These are phyloP conservation scores for Teratosphaeriaceae sp. DNA, from an alignment of 2,329 filamentous ascomycete species.

Conservation along the genomic window DNA sequence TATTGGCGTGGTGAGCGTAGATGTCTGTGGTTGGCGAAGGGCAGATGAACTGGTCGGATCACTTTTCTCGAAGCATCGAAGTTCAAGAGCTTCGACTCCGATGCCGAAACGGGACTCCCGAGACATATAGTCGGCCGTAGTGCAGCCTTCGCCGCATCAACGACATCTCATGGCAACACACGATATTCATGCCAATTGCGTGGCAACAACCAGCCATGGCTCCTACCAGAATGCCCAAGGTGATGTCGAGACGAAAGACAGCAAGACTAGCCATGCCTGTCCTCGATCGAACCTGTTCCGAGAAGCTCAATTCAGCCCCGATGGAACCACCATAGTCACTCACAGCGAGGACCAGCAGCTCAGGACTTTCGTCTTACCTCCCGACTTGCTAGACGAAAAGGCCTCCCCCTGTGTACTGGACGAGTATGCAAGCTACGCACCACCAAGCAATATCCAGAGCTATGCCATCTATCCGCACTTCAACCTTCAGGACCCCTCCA, in stretches of 20 bases:
- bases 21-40: neutral
- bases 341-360: conserved; percentile 45
- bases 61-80: conserved; percentile 9
- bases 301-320: conserved; percentile 42
- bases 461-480: conserved; percentile 51
- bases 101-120: neutral
- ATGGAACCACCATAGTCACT: conserved; percentile 53
- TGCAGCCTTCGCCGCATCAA: neutral
- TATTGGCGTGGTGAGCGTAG: neutral
- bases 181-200: conserved; percentile 12
- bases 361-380: conserved; percentile 49
- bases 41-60: neutral
- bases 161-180: conserved; percentile 2
- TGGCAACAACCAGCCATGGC: conserved; percentile 19
- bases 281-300: conserved; percentile 36
- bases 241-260: conserved; percentile 3
- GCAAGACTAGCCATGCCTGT: neutral
- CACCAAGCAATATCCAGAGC: conserved; percentile 44
- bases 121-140: conserved; percentile 4
- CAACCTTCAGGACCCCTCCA: conserved; percentile 44
- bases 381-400: conserved; percentile 40
- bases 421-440: conserved; percentile 42
- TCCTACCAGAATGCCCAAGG: conserved; percentile 12
- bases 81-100: neutral
- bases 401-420: conserved; percentile 31